Percentiles rank a stretch among this genome's conserved stretches.
These are phyloP conservation scores for Klebsormidium nitens DNA, from an alignment of 139 green algal genomes.

Conservation along the genomic window DNA sequence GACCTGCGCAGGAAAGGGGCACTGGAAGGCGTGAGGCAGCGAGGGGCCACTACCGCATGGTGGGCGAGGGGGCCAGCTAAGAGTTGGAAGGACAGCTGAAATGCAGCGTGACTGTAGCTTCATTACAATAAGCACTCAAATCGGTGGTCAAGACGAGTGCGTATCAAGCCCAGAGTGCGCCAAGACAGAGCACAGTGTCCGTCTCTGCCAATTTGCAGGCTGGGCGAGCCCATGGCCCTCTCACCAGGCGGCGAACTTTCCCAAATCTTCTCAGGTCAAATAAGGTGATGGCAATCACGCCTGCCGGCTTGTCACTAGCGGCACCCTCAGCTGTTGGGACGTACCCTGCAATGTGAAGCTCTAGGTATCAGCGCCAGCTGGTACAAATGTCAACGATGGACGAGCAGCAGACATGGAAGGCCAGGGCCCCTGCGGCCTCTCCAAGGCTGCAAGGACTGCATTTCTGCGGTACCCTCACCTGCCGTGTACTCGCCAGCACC, in stretches of 20 bases:
- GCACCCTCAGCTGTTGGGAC: slow-evolving; percentile 22
- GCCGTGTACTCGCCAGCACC: slow-evolving; percentile 30
- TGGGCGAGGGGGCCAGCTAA: neutral
- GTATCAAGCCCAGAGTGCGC: too few species aligned
- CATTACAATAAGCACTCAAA: too few species aligned
- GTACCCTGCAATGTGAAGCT: slow-evolving; percentile 7
- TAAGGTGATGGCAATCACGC: slow-evolving; percentile 28
- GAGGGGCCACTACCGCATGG: neutral
- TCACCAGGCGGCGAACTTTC: slow-evolving; percentile 21
- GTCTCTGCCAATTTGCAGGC: too few species aligned
- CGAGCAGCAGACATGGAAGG: too few species aligned
- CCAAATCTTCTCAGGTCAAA: slow-evolving; percentile 22
- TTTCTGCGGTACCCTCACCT: neutral
- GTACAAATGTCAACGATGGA: too few species aligned
- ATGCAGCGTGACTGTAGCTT: too few species aligned
- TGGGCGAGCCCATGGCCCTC: too few species aligned
- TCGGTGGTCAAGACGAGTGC: too few species aligned
- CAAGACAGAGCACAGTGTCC: too few species aligned
- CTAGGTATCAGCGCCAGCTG: too few species aligned
- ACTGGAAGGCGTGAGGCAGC: neutral
- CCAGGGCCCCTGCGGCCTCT: too few species aligned
- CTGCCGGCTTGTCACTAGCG: slow-evolving; percentile 27
- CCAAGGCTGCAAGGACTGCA: neutral
- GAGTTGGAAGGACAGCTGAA: slow-evolving; percentile 5
- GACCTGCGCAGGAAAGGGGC: neutral